A percentile compares a stretch with the other conserved stretches of the same genome.
Conservation (phyloP, 257 asterid species). For the Solanum tarijense region DNA sequence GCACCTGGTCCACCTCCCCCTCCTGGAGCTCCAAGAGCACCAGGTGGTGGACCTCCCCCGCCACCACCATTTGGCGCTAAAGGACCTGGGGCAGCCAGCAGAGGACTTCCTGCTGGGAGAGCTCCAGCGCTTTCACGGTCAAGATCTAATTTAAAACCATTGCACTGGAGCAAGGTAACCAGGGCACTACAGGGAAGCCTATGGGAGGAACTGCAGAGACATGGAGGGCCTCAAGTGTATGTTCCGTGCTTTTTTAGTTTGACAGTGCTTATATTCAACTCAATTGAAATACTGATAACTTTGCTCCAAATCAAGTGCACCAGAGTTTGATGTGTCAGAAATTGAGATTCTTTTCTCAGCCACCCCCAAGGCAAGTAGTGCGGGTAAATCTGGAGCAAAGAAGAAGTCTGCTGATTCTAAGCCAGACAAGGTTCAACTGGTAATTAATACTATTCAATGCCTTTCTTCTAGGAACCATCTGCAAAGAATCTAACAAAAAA, state of each 20-base stretch:
- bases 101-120: conserved; percentile 26
- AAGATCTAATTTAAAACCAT: conserved; percentile 81
- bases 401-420: conserved; percentile 81
- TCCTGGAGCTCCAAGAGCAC: conserved; percentile 33
- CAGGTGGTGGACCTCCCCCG: conserved; percentile 37
- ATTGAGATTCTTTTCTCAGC: conserved; percentile 93
- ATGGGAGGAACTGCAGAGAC: conserved; percentile 95
- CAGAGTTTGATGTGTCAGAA: conserved; percentile 94
- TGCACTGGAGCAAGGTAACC: conserved; percentile 98
- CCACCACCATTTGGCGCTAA: conserved; percentile 46
- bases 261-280: background rate
- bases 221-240: conserved; percentile 82
- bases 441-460: conserved; percentile 18
- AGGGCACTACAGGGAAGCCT: conserved; percentile 95
- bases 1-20: conserved; percentile 33
- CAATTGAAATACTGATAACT: conserved; percentile 11
- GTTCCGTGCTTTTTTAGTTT: conserved; percentile 4
- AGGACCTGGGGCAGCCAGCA: conserved; percentile 53
- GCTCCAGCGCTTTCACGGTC: conserved; percentile 34
- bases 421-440: conserved; percentile 87
- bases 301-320: conserved; percentile 43
- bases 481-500: background rate
- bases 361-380: conserved; percentile 68
- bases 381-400: conserved; percentile 64
- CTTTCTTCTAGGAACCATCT: background rate